Percentiles rank a stretch among this genome's conserved stretches.
Evolutionary conservation across 768 basidiomycete genomes (phyloP).

Genomic region (Melanogaster broomeanus): DNA sequence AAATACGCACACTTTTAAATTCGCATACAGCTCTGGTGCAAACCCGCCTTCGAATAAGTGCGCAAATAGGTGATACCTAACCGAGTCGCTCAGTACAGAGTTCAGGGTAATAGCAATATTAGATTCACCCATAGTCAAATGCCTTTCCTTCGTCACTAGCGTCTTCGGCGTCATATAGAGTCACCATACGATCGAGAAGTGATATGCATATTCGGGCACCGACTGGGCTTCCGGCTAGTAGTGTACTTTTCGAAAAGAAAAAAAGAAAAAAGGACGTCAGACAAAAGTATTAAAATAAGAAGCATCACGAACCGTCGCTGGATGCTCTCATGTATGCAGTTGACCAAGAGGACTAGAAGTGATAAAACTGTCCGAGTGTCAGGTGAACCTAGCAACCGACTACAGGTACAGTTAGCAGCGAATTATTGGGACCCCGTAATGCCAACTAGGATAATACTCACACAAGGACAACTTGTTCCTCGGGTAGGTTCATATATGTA

Average conservation of each 20-base stretch:
- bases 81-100: conserved; percentile 10
- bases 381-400: conserved; percentile 63
- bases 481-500: conserved; percentile 63
- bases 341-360: conserved; percentile 69
- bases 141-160: conserved; percentile 62
- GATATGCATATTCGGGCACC: conserved; percentile 68
- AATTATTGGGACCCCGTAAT: neutral
- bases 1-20: conserved; percentile 63
- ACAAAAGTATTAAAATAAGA: conserved; percentile 6
- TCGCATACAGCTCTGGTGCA: conserved; percentile 59
- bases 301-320: conserved; percentile 52
- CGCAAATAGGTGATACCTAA: conserved; percentile 67
- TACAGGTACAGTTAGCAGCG: conserved; percentile 22
- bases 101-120: neutral
- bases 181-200: conserved; percentile 73
- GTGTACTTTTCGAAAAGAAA: conserved; percentile 36
- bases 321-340: conserved; percentile 62
- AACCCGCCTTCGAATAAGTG: conserved; percentile 61
- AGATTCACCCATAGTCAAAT: conserved; percentile 73
- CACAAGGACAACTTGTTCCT: conserved; percentile 77
- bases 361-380: conserved; percentile 63
- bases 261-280: too few species aligned
- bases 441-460: conserved; percentile 37
- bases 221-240: conserved; percentile 52
- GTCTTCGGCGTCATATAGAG: conserved; percentile 67